A percentile compares a stretch with the other conserved stretches of the same genome.
Conservation (phyloP, 345 rosid genomes). For the Psidium friedrichsthalianum region DNA sequence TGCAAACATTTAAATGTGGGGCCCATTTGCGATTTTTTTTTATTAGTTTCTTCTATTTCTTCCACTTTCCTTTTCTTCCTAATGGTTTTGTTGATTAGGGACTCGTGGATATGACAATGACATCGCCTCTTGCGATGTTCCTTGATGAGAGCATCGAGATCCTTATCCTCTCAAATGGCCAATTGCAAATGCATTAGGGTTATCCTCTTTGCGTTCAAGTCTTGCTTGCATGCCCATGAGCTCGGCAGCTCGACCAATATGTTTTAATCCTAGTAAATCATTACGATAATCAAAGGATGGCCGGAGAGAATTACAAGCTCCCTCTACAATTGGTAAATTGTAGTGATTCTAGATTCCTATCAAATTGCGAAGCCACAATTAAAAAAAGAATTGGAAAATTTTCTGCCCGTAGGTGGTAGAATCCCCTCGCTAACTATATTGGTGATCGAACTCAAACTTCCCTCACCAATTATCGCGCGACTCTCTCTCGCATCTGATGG, state of each 20-base stretch:
- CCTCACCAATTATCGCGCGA: background rate
- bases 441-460: constrained; percentile 2
- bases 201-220: no score
- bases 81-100: no score
- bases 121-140: no score
- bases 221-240: no score
- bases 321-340: background rate
- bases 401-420: constrained; percentile 1
- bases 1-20: no score
- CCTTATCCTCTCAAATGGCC: no score
- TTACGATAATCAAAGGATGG: background rate
- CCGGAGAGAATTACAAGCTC: constrained; percentile 4
- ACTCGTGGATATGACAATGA: no score
- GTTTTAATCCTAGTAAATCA: constrained; percentile 15
- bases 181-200: no score
- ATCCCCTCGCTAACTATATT: constrained; percentile 5
- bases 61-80: no score
- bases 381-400: constrained; percentile 1
- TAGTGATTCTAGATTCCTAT: background rate
- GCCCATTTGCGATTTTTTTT: no score
- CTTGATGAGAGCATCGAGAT: no score
- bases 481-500: constrained; percentile 7
- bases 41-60: no score
- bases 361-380: constrained; percentile 7
- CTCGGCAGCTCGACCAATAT: background rate